Evolutionary conservation across 2,329 filamentous ascomycete genomes (phyloP), one percentile per base, ranked within the genome.

Genomic region (Davidsoniella eucalypti): DNA sequence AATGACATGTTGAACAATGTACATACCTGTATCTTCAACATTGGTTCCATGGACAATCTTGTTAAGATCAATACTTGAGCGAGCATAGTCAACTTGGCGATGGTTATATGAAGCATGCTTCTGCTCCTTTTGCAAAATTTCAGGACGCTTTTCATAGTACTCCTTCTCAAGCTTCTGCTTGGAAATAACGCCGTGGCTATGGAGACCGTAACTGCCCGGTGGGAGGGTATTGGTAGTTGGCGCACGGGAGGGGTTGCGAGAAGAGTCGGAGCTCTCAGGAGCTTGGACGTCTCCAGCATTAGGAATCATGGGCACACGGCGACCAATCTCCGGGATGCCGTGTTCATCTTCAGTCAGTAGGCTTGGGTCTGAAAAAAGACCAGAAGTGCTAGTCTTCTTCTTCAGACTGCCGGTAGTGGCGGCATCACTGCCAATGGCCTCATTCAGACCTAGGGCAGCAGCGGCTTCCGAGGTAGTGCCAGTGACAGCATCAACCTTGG

Each of bases 211-310:
- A 67, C 87, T 94, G 52, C 87, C 90, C 3, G 87, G 84, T 1
- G 88, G 88, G 7, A 75, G 64, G 23, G 77, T 74, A 37, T 78
- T 70, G 36, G 82, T 83, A 63, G 86, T 93, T 54, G 75, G 78
- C 65, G 77, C 86, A 55, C 87, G 80, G 49, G 73, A 69, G 60
- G 88, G 84, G 54, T 78, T 65, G 56, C 69, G 72, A 54, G 70
- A 69, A 50, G 57, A 56, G 45, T 63, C 64, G 48, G 53, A 51
- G 37, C 55, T 55, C 45, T 67, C 62, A 2, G 92, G 92, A 12
- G 92, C 92, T 67, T 98, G 92, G 8, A 96, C 92, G 62, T 96
- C 90, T 54, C 92, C 92, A 41, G 92, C 85, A 62, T 92, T 78
- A 49, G 82, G 84, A 61, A 92, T 83, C 85, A 98, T 92, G 46